Evolutionary conservation across 2,329 filamentous ascomycete genomes (phyloP).

Genomic region (Epichloe gansuensis): DNA sequence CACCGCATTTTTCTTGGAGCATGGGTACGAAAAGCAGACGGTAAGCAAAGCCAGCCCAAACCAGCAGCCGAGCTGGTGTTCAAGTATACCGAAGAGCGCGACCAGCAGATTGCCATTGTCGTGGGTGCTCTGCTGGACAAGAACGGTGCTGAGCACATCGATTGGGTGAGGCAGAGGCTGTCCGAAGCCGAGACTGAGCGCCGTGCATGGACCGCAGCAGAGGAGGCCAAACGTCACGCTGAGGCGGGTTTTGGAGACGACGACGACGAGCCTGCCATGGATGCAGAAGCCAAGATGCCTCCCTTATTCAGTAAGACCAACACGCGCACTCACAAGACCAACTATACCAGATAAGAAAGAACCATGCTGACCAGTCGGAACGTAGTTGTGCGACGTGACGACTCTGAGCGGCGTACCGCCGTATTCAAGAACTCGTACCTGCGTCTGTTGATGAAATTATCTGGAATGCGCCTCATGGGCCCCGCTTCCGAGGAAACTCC

Average conservation of each 20-base stretch:
- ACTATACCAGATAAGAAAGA: background rate
- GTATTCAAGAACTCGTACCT: conserved; percentile 86
- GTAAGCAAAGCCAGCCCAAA: conserved; percentile 48
- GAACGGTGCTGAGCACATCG: conserved; percentile 61
- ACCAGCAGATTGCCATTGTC: conserved; percentile 66
- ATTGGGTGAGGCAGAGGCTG: conserved; percentile 69
- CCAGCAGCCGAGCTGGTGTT: conserved; percentile 77
- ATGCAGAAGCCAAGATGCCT: conserved; percentile 17
- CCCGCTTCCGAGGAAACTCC: conserved; percentile 53
- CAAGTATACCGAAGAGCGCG: conserved; percentile 53
- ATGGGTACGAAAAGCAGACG: conserved; percentile 78
- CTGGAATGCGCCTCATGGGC: conserved; percentile 52
- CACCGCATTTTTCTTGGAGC: conserved; percentile 79
- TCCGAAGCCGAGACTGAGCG: conserved; percentile 58
- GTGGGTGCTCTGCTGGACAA: conserved; percentile 72
- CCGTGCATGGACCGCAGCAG: conserved; percentile 63
- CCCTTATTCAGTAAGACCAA: conserved; percentile 22
- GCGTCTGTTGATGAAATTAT: conserved; percentile 68
- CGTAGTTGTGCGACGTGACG: conserved; percentile 46
- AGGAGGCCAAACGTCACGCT: conserved; percentile 41
- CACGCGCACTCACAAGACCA: background rate
- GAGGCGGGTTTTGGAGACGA: conserved; percentile 22
- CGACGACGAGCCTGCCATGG: conserved; percentile 13
- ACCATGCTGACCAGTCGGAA: conserved; percentile 18
- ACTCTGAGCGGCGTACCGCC: conserved; percentile 53